Base-by-base conservation (phyloP, 1,284 basidiomycete genomes). In the Retiboletus flavoniger region DNA sequence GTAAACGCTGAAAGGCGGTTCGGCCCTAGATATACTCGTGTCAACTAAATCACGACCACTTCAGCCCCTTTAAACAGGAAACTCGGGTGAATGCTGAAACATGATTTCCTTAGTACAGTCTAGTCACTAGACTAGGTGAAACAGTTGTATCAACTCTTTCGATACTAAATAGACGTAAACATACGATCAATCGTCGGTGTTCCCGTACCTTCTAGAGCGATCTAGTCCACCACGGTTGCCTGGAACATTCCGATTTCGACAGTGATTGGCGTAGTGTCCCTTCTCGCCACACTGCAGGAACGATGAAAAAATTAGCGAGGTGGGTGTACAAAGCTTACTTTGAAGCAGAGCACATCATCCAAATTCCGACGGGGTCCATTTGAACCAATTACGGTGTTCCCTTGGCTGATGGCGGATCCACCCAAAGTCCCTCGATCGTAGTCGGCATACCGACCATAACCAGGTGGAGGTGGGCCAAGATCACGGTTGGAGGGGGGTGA, bases 241-340 rank as follows among this genome's bases (percentile, higher is more conserved):
- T 54, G 90, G 90, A 32, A 91, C 84, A 68, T 91, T 91, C 55
- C 87, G 77, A 73, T 94, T 92, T 54, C 89, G 82, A 73, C 94
- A 96, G 62, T 91, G 85, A 69, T 96, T 96, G n/a, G 94, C 94
- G 67, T 95, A 96, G 70, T 97, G 94, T 1, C 94, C 94, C 64
- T 89, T 87, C 72, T 93, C 89, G 47, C 91, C 90, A 64, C 91
- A 93, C 89, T 92, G 62, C 3, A 51, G 10, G 45, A 34, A 59
- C 53, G 35, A 51, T 52, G 24, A 61, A 47, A 49, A 58, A 39
- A 29, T n/a, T 63, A 39, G 31, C 62, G 21, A 58, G 46, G 32
- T 16, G 44, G 26, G 16, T 26, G 53, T 26, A 36, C 45, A 34
- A 47, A 34, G 54, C 51, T 57, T 60, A 90, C 92, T 81, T 94